Conservation (phyloP, 352 stramenopile species). For the Phytopythium ostracodes region DNA sequence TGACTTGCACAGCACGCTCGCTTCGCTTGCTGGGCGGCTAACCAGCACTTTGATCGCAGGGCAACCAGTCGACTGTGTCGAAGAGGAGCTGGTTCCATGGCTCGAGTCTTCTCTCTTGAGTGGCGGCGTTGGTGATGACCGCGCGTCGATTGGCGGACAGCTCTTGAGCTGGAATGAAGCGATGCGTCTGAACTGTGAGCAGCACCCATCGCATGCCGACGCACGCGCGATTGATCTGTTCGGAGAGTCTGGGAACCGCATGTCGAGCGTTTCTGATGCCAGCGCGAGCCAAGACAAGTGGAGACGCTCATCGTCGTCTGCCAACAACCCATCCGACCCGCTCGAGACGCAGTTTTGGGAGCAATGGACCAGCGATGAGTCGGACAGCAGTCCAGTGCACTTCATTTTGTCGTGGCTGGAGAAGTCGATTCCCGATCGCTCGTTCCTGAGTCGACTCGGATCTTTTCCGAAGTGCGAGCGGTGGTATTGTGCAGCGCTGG, state of each 20-base stretch:
- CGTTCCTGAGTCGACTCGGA: conserved; percentile 71
- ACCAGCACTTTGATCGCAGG: conserved; percentile 72
- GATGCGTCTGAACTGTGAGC: conserved; percentile 26
- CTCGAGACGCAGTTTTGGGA: conserved; percentile 49
- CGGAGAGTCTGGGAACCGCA: neutral
- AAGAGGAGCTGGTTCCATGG: conserved; percentile 84
- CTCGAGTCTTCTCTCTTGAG: conserved; percentile 78
- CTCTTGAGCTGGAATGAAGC: conserved; percentile 34
- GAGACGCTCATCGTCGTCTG: conserved; percentile 7
- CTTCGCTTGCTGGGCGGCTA: conserved; percentile 66
- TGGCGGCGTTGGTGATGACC: conserved; percentile 37
- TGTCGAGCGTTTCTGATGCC: conserved; percentile 7
- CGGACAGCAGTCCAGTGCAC: conserved; percentile 43
- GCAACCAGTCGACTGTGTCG: conserved; percentile 62
- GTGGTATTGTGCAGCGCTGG: conserved; percentile 65
- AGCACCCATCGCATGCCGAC: conserved; percentile 16
- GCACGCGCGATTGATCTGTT: conserved; percentile 1
- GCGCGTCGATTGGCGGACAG: neutral
- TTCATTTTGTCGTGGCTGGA: conserved; percentile 76
- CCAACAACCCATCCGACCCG: conserved; percentile 16
- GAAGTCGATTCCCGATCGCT: conserved; percentile 65
- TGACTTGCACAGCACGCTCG: conserved; percentile 70
- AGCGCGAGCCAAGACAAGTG: conserved; percentile 5
- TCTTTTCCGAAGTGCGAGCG: conserved; percentile 70
- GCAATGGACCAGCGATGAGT: conserved; percentile 57